Conservation (phyloP, 2,329 filamentous ascomycete genomes). For the Fonsecaea pedrosoi region DNA sequence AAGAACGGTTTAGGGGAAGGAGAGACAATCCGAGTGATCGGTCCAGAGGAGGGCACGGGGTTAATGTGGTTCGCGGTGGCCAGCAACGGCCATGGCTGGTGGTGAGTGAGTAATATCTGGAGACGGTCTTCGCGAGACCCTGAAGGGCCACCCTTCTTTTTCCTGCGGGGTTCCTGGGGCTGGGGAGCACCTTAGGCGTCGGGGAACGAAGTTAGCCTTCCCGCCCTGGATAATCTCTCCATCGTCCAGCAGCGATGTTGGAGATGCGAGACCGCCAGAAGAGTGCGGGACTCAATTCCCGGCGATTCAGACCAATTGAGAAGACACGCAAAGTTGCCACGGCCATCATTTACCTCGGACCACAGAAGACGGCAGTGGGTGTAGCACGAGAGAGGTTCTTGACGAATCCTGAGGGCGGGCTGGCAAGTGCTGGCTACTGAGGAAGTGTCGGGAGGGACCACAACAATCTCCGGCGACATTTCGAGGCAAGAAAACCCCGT, state of each 20-base stretch:
- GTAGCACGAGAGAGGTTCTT: background rate
- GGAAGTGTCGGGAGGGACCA: slow-evolving; percentile 21
- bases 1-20: background rate
- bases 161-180: slow-evolving; percentile 16
- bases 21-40: background rate
- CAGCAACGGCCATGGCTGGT: background rate
- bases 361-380: slow-evolving; percentile 1
- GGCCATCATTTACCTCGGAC: background rate
- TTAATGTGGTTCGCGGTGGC: background rate
- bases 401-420: background rate
- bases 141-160: background rate
- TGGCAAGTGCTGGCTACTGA: slow-evolving; percentile 1
- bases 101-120: slow-evolving; percentile 1
- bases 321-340: background rate
- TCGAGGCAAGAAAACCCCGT: background rate
- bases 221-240: background rate
- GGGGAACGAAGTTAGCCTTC: slow-evolving; percentile 13
- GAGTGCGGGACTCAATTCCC: slow-evolving; percentile 1
- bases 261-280: slow-evolving; percentile 1
- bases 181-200: slow-evolving; percentile 1
- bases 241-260: background rate
- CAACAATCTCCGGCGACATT: slow-evolving; percentile 27
- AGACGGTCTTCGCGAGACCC: slow-evolving; percentile 1
- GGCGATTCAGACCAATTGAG: background rate
- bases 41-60: slow-evolving; percentile 3